phyloP scores from a whole-genome alignment of 2,329 filamentous ascomycete genomes.

The Sporothrix dimorphospora region DNA sequence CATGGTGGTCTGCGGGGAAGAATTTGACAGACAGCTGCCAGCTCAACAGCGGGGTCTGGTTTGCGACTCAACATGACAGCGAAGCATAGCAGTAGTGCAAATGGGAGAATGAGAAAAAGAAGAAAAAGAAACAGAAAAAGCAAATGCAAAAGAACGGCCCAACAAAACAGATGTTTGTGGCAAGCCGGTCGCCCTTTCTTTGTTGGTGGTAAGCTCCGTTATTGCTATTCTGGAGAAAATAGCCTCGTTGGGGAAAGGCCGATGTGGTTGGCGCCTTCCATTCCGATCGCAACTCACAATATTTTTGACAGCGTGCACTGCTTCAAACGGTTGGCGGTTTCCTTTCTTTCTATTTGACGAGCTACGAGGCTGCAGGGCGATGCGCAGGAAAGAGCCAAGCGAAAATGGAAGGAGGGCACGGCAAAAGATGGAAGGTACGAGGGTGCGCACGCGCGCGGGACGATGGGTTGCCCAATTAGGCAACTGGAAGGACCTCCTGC shows the following conservation, averaged over 20 bases:
- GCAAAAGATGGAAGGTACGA: neutral
- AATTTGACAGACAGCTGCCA: neutral
- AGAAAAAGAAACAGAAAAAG: neutral
- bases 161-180: too few relatives aligned
- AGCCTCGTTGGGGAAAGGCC: constrained; percentile 7
- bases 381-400: neutral
- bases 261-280: neutral
- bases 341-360: neutral
- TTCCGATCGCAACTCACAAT: neutral
- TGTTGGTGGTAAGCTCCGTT: neutral
- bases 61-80: neutral
- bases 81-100: neutral
- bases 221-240: neutral
- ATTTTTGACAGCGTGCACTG: neutral
- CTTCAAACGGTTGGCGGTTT: neutral
- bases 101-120: neutral
- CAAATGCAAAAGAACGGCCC: too few relatives aligned
- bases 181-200: neutral
- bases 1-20: constrained; percentile 4
- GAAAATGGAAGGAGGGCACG: neutral
- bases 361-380: neutral
- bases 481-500: constrained; percentile 21
- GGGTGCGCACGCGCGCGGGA: neutral
- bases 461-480: constrained; percentile 24
- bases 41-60: neutral